A percentile compares a stretch with the other conserved stretches of the same genome.
Conservation (phyloP, 2,329 filamentous ascomycete species). For the Scytalidium lignicola region DNA sequence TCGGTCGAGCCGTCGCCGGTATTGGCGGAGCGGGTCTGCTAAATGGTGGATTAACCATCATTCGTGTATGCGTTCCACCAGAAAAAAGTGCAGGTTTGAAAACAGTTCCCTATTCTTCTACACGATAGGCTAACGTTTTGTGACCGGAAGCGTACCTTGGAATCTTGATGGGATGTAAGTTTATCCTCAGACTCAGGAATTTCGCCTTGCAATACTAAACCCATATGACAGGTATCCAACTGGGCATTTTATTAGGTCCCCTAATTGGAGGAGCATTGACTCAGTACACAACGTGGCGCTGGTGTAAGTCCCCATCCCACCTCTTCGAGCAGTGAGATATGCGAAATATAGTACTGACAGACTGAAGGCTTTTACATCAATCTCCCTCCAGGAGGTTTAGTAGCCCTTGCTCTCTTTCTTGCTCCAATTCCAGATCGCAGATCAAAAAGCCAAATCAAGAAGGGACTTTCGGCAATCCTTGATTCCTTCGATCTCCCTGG, state of each 20-base stretch:
- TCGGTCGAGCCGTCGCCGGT: constrained; percentile 15
- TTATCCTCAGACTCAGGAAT: too few relatives aligned
- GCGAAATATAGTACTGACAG: too few relatives aligned
- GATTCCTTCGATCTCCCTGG: constrained; percentile 12
- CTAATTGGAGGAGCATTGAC: constrained; percentile 20
- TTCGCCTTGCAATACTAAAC: too few relatives aligned
- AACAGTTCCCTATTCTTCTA: too few relatives aligned
- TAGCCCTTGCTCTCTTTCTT: not conserved
- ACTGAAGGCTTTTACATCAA: constrained; percentile 26
- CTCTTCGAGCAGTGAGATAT: not conserved
- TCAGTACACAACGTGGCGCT: not conserved
- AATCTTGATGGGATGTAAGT: constrained; percentile 15
- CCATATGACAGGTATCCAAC: not conserved
- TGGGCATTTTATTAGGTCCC: constrained; percentile 18
- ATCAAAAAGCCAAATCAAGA: constrained; percentile 3
- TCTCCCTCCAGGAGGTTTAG: constrained; percentile 23
- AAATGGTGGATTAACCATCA: constrained; percentile 19
- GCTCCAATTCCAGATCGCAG: not conserved
- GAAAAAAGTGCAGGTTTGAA: too few relatives aligned
- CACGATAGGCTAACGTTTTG: too few relatives aligned
- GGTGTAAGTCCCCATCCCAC: constrained; percentile 11
- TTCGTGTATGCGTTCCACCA: constrained; percentile 1
- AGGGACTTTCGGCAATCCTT: not conserved
- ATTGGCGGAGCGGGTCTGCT: constrained; percentile 21
- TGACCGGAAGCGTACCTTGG: constrained; percentile 9